A percentile compares a stretch with the other conserved stretches of the same genome.
These are phyloP conservation scores for Crithidia acanthocephali DNA, from an alignment of 208 protist species.

Conservation along the genomic window DNA sequence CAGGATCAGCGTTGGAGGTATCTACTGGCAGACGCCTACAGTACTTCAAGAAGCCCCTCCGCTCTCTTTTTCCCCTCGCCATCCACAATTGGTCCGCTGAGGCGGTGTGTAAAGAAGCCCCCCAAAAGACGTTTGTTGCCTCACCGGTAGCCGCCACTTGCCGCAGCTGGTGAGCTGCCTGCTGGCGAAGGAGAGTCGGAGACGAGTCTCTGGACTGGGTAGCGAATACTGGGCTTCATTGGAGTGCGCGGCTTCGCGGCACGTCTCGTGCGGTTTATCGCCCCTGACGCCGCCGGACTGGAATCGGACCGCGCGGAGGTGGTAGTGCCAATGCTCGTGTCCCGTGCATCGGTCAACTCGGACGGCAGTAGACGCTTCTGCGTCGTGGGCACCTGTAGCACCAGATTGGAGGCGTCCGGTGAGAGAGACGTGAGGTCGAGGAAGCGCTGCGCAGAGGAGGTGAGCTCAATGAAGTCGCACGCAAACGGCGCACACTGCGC, in stretches of 20 bases:
- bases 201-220: conserved; percentile 19
- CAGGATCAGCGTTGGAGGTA: too few species aligned
- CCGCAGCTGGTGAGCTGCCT: background rate
- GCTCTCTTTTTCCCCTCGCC: background rate
- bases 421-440: conserved; percentile 26
- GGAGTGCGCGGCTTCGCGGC: conserved; percentile 23
- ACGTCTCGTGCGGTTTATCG: background rate
- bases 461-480: conserved; percentile 47
- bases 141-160: background rate
- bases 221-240: conserved; percentile 38
- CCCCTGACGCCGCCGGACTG: background rate
- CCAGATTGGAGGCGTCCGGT: background rate
- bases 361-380: conserved; percentile 20
- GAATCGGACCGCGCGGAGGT: conserved; percentile 24
- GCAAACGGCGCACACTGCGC: conserved; percentile 43
- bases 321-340: conserved; percentile 23
- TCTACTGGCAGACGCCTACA: too few species aligned
- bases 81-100: background rate
- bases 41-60: too few species aligned
- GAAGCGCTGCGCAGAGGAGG: conserved; percentile 39
- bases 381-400: conserved; percentile 17
- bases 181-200: conserved; percentile 6
- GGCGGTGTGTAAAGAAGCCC: conserved; percentile 36
- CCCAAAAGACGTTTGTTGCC: conserved; percentile 35
- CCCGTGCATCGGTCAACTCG: conserved; percentile 15